Conservation (phyloP, 2,329 filamentous ascomycete genomes). For the Talaromyces sp. region DNA sequence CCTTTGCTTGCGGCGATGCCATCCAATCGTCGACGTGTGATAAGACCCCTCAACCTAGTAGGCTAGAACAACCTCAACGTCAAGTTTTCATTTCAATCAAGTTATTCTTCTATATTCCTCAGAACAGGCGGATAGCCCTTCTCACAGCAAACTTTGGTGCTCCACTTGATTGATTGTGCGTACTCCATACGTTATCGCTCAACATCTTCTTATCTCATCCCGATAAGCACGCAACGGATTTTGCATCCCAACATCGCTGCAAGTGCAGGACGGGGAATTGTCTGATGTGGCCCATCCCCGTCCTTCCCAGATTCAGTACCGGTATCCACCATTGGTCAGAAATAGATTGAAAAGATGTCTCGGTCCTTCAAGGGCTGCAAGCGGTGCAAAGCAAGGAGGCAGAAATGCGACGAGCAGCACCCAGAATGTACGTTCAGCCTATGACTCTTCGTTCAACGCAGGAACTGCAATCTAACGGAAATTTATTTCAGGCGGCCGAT, state of each 20-base stretch:
- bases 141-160: not conserved
- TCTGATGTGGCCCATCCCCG: slow-evolving; percentile 6
- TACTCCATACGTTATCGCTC: not conserved
- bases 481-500: slow-evolving; percentile 30
- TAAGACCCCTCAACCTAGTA: slow-evolving; percentile 8
- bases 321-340: slow-evolving; percentile 5
- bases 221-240: not conserved
- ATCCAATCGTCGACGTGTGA: not conserved
- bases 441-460: not conserved
- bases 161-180: not conserved
- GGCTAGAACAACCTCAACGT: not conserved
- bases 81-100: not conserved
- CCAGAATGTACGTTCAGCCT: slow-evolving; percentile 33
- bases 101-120: not conserved
- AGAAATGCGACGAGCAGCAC: slow-evolving; percentile 48
- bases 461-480: not conserved
- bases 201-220: not conserved
- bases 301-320: not conserved
- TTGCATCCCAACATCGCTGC: not conserved
- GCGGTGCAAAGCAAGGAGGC: slow-evolving; percentile 45
- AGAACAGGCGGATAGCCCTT: not conserved
- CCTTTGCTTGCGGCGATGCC: not conserved
- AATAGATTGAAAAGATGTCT: slow-evolving; percentile 30
- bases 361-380: slow-evolving; percentile 46
- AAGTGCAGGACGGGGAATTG: not conserved